Conservation (phyloP, 345 rosid species). For the Angophora floribunda region DNA sequence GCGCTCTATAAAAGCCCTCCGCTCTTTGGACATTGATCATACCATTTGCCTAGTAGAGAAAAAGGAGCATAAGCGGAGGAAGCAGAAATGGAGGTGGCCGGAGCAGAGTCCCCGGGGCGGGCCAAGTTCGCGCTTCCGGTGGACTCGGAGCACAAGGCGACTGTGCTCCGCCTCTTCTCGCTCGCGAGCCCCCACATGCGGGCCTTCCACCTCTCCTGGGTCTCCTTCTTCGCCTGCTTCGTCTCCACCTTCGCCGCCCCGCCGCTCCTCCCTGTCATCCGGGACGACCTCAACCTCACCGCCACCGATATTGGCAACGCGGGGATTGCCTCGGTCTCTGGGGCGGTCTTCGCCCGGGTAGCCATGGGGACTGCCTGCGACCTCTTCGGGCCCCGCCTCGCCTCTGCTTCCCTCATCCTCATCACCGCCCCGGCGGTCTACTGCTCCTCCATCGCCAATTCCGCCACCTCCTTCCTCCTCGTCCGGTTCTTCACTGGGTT, state of each 20-base stretch:
- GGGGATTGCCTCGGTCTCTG: slow-evolving; percentile 7
- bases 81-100: background rate
- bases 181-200: slow-evolving; percentile 14
- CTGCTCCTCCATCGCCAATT: background rate
- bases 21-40: background rate
- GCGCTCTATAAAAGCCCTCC: background rate
- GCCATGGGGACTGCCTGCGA: slow-evolving; percentile 8
- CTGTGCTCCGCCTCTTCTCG: slow-evolving; percentile 3
- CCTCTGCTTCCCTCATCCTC: background rate
- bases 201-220: slow-evolving; percentile 19
- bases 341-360: slow-evolving; percentile 1
- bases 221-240: slow-evolving; percentile 17
- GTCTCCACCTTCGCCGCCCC: slow-evolving; percentile 23
- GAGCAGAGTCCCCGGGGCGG: background rate
- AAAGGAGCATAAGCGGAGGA: background rate
- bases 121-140: slow-evolving; percentile 10
- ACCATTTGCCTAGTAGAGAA: background rate
- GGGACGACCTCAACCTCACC: slow-evolving; percentile 19
- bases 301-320: slow-evolving; percentile 8
- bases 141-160: slow-evolving; percentile 21
- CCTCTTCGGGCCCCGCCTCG: slow-evolving; percentile 8
- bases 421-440: slow-evolving; percentile 5
- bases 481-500: slow-evolving; percentile 5
- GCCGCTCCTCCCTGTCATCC: slow-evolving; percentile 12
- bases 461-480: background rate